Evolutionary conservation across 768 basidiomycete genomes (phyloP).

Genomic region (Lactarius indigo): DNA sequence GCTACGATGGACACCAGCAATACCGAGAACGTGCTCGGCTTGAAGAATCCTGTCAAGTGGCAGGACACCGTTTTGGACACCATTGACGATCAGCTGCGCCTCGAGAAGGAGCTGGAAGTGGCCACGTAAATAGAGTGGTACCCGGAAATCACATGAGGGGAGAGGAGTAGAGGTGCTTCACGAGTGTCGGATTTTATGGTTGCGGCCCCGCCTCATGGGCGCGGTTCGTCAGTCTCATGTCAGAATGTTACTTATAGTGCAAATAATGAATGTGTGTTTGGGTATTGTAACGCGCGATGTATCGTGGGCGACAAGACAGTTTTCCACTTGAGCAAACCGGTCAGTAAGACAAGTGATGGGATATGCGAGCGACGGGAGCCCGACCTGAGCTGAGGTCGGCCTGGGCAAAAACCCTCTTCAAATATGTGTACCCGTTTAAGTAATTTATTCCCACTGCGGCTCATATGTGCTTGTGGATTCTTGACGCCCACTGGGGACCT

Average conservation of each 20-base stretch:
- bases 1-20: slow-evolving; percentile 5
- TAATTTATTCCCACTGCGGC: not conserved
- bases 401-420: too few species aligned
- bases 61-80: slow-evolving; percentile 22
- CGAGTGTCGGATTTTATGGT: not conserved
- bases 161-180: not conserved
- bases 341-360: not conserved
- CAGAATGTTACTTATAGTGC: not conserved
- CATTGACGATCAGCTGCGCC: slow-evolving; percentile 19
- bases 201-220: slow-evolving; percentile 7
- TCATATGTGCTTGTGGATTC: too few species aligned
- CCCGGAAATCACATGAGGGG: not conserved
- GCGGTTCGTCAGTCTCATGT: slow-evolving; percentile 9
- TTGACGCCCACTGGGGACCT: too few species aligned
- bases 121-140: not conserved
- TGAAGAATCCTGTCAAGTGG: slow-evolving; percentile 19
- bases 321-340: not conserved
- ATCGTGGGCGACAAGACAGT: not conserved
- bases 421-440: not conserved
- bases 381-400: too few species aligned
- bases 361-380: slow-evolving; percentile 7
- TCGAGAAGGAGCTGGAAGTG: slow-evolving; percentile 12
- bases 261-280: not conserved
- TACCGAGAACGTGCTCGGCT: slow-evolving; percentile 7
- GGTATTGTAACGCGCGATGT: not conserved